Base-by-base conservation (phyloP, 2,329 filamentous ascomycete genomes). In the Raffaelea arxii region DNA sequence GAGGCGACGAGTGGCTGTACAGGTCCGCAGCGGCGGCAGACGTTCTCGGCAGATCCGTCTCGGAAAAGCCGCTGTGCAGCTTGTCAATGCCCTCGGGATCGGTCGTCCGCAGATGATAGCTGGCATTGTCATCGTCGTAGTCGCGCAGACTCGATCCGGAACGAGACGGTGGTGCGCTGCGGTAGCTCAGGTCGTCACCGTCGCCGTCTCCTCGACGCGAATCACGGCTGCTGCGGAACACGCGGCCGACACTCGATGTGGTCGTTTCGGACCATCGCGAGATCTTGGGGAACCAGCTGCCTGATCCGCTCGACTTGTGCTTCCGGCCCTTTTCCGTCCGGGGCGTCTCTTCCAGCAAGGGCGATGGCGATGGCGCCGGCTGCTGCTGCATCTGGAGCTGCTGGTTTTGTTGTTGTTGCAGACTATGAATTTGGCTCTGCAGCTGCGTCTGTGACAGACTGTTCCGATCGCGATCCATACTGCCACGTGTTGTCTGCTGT, bases 181-280 rank as follows among this genome's bases (percentile, higher is more conserved):
- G 53, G 47, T 51, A 59, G 14, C 54, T 51, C 25, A 52, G 49
- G 64, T 30, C 63, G 74, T 66, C 80, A 66, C n/a, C n/a, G n/a
- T n/a, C n/a, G n/a, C n/a, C n/a, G n/a, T n/a, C n/a, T n/a, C 69
- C 82, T 62, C 71, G 80, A 66, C 69, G 81, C 66, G 71, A 70
- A 38, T 75, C 72, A 56, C 75, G 78, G 59, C 80, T 86, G 56
- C 77, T 79, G 36, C 84, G 79, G 62, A 90, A 84, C 36, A 83
- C 84, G 55, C 84, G 84, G 39, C 86, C 82, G 38, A 89, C 80
- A 50, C 88, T 94, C 1, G 89, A 95, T 4, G 90, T 78, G 0
- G 92, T 98, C 2, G 91, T 97, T 67, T 94, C 92, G 0, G 91
- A 97, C 92, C 92, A 98, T 38, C 92, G 80, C 6, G 92, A 97